Conservation (phyloP, 2,329 filamentous ascomycete species). For the Waltergamsia citrina region DNA sequence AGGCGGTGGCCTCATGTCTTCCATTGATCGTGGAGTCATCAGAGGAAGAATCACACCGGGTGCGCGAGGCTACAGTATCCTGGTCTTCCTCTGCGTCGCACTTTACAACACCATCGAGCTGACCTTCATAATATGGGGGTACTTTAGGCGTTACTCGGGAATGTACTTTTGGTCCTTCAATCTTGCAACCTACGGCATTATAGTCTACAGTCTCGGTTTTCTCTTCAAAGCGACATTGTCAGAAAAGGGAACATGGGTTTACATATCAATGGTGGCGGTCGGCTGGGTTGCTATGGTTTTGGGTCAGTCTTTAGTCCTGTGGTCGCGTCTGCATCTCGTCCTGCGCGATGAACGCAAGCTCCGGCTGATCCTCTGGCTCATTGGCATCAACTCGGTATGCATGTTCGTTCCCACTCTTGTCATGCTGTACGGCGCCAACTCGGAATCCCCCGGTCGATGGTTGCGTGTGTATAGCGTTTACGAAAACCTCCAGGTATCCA, state of each 20-base stretch:
- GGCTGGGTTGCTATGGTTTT: conserved; percentile 42
- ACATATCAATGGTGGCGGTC: conserved; percentile 11
- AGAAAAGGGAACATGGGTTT: conserved; percentile 3
- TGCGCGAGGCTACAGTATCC: conserved; percentile 8
- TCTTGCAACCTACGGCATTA: conserved; percentile 21
- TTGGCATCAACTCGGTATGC: conserved; percentile 42
- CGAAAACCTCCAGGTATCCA: conserved; percentile 46
- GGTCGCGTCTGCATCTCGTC: conserved; percentile 52
- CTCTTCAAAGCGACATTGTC: conserved; percentile 22
- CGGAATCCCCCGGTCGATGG: conserved; percentile 9
- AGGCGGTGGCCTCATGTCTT: too few species aligned
- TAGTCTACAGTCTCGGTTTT: conserved; percentile 31
- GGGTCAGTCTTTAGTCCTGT: conserved; percentile 52
- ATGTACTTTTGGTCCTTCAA: conserved; percentile 30
- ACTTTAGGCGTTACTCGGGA: conserved; percentile 22
- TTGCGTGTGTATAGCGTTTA: conserved; percentile 28
- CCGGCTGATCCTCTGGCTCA: conserved; percentile 43
- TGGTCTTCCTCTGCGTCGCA: conserved; percentile 19
- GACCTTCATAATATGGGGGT: conserved; percentile 21
- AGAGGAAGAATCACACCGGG: too few species aligned
- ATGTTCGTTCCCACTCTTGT: conserved; percentile 44
- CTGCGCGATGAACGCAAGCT: conserved; percentile 38
- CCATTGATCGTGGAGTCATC: too few species aligned
- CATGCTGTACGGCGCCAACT: conserved; percentile 42
- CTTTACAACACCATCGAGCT: conserved; percentile 26